These are phyloP conservation scores for Takashimella tepidaria DNA, from an alignment of 1,284 basidiomycete species.

Conservation along the genomic window DNA sequence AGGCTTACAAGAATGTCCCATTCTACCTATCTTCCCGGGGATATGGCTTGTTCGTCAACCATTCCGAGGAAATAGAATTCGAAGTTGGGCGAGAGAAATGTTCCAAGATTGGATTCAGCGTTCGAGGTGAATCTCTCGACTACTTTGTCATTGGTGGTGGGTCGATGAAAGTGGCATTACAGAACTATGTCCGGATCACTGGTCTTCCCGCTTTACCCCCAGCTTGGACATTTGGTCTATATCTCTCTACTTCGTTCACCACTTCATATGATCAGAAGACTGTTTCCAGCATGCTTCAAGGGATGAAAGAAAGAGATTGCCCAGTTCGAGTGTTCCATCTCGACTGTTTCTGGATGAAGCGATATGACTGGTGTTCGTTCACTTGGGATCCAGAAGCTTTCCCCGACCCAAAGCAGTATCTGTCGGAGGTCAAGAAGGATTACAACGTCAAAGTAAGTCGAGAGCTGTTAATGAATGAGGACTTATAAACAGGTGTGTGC, in stretches of 20 bases:
- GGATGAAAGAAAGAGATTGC: slow-evolving; percentile 63
- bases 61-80: slow-evolving; percentile 65
- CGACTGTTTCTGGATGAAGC: slow-evolving; percentile 76
- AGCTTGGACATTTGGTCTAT: slow-evolving; percentile 67
- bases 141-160: slow-evolving; percentile 55
- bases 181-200: slow-evolving; percentile 26
- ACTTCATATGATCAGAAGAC: slow-evolving; percentile 63
- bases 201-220: slow-evolving; percentile 55
- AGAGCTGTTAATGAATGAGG: background rate
- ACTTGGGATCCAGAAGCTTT: slow-evolving; percentile 70
- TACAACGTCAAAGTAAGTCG: slow-evolving; percentile 64
- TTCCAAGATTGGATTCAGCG: slow-evolving; percentile 63
- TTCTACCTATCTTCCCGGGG: slow-evolving; percentile 52
- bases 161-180: slow-evolving; percentile 31
- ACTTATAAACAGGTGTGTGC: slow-evolving; percentile 61
- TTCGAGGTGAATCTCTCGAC: slow-evolving; percentile 60
- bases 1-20: slow-evolving; percentile 57
- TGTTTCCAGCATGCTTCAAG: slow-evolving; percentile 62
- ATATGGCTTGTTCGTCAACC: slow-evolving; percentile 70
- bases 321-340: slow-evolving; percentile 70
- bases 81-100: slow-evolving; percentile 70
- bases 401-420: slow-evolving; percentile 63
- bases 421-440: slow-evolving; percentile 61
- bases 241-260: slow-evolving; percentile 70
- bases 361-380: slow-evolving; percentile 73